A percentile compares a stretch with the other conserved stretches of the same genome.
These are phyloP conservation scores for Talaromyces pinophilus DNA, from an alignment of 2,329 filamentous ascomycete genomes.

Conservation along the genomic window DNA sequence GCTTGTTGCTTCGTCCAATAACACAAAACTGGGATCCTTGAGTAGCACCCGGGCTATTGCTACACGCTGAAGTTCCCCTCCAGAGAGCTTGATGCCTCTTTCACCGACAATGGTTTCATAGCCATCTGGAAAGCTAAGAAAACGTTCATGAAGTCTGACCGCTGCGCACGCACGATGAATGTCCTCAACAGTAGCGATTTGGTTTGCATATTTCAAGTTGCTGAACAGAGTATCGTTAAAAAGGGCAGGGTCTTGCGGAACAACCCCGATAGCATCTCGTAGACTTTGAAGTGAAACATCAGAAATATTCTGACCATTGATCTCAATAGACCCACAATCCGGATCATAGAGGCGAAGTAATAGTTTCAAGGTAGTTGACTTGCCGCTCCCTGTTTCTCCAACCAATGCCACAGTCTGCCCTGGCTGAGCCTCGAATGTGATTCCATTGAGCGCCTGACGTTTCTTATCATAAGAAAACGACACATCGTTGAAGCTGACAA, in stretches of 20 bases:
- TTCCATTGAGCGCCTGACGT: slow-evolving; percentile 50
- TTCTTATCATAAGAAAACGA: slow-evolving; percentile 56
- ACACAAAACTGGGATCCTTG: slow-evolving; percentile 83
- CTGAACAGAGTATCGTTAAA: slow-evolving; percentile 86
- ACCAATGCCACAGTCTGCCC: slow-evolving; percentile 84
- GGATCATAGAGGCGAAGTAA: slow-evolving; percentile 94
- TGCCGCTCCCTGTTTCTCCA: slow-evolving; percentile 89
- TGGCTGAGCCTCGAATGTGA: slow-evolving; percentile 50
- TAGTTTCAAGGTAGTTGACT: slow-evolving; percentile 89
- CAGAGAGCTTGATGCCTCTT: slow-evolving; percentile 85
- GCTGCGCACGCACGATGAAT: slow-evolving; percentile 68
- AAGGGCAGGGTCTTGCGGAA: slow-evolving; percentile 88
- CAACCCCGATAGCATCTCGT: slow-evolving; percentile 85
- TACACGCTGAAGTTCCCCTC: slow-evolving; percentile 95
- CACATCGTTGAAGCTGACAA: slow-evolving; percentile 53
- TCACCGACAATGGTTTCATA: slow-evolving; percentile 97
- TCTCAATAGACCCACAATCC: slow-evolving; percentile 71
- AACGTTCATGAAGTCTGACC: slow-evolving; percentile 93
- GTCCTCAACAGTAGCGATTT: slow-evolving; percentile 75
- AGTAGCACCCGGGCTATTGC: slow-evolving; percentile 90
- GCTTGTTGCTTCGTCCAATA: slow-evolving; percentile 93
- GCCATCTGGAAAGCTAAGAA: slow-evolving; percentile 75
- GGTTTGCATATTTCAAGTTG: slow-evolving; percentile 85
- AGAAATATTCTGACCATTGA: slow-evolving; percentile 81
- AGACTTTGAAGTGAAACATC: slow-evolving; percentile 86